phyloP scores from a whole-genome alignment of 2,329 filamentous ascomycete genomes.

The Hypoxylon sp. region DNA sequence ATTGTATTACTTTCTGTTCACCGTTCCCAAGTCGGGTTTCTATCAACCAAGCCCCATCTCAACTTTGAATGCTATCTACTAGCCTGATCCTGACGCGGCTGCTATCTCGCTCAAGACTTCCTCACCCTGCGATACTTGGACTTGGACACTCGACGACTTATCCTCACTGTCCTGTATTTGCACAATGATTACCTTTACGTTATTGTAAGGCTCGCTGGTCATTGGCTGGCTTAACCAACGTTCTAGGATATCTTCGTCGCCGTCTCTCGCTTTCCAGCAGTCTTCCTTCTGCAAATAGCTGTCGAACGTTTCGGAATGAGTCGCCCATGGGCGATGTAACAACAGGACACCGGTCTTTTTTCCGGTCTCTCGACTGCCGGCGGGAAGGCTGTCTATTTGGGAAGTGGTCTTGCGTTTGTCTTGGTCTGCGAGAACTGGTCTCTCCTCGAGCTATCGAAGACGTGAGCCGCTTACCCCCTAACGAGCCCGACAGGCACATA shows the following conservation, averaged over 20 bases:
- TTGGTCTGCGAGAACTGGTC: background rate
- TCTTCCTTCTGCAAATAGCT: slow-evolving; percentile 8
- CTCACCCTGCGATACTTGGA: background rate
- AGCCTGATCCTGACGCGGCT: slow-evolving; percentile 28
- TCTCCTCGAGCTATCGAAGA: slow-evolving; percentile 5
- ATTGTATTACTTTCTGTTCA: background rate
- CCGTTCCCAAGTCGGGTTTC: background rate
- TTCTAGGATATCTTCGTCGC: slow-evolving; percentile 6
- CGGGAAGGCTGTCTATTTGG: background rate
- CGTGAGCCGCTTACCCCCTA: slow-evolving; percentile 4
- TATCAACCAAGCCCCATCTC: background rate
- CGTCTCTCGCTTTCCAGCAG: background rate
- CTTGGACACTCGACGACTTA: background rate
- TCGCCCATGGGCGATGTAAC: slow-evolving; percentile 27
- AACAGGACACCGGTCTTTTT: background rate
- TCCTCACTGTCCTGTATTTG: background rate
- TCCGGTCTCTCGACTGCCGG: background rate
- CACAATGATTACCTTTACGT: slow-evolving; percentile 19
- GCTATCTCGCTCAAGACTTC: slow-evolving; percentile 20
- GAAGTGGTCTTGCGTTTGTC: background rate
- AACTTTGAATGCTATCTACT: background rate
- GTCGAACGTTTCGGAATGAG: slow-evolving; percentile 10
- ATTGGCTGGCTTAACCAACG: slow-evolving; percentile 26
- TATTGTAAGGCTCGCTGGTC: slow-evolving; percentile 30
- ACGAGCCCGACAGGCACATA: background rate